Conservation (phyloP, 2,329 filamentous ascomycete species). For the Neospermospora avenae region DNA sequence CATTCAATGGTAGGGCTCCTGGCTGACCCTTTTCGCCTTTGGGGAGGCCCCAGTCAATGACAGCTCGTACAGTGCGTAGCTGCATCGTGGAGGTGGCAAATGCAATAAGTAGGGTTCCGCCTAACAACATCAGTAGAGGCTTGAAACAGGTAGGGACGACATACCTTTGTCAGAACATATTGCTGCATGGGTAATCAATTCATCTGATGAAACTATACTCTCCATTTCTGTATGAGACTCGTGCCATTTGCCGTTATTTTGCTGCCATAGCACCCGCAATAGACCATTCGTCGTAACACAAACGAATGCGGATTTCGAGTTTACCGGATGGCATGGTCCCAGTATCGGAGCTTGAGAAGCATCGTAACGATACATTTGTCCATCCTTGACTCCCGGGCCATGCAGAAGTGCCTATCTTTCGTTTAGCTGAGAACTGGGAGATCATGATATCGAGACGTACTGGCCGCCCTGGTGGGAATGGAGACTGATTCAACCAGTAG, state of each 20-base stretch:
- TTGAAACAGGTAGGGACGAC: conserved; percentile 16
- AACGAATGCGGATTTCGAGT: conserved; percentile 69
- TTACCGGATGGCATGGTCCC: conserved; percentile 70
- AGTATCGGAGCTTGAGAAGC: conserved; percentile 61
- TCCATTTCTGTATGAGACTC: conserved; percentile 74
- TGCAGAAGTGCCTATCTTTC: conserved; percentile 44
- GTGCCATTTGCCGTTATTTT: conserved; percentile 67
- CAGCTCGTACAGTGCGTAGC: conserved; percentile 69
- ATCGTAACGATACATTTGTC: conserved; percentile 64
- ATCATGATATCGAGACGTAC: conserved; percentile 22
- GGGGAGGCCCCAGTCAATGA: conserved; percentile 68
- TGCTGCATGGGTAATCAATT: conserved; percentile 76
- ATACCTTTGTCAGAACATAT: conserved; percentile 71
- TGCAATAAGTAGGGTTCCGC: conserved; percentile 56
- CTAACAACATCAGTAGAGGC: conserved; percentile 21
- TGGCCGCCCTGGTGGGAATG: conserved; percentile 28
- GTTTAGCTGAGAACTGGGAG: neutral
- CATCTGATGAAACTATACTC: conserved; percentile 66
- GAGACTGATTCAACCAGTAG: conserved; percentile 66
- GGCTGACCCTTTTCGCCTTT: conserved; percentile 54
- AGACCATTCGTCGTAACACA: conserved; percentile 72
- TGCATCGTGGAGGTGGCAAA: conserved; percentile 68
- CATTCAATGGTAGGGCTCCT: conserved; percentile 46
- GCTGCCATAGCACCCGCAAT: conserved; percentile 74
- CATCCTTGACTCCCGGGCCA: conserved; percentile 62